Conservation (phyloP, 164 flowering plant genomes). For the Cinnamomum micranthum region DNA sequence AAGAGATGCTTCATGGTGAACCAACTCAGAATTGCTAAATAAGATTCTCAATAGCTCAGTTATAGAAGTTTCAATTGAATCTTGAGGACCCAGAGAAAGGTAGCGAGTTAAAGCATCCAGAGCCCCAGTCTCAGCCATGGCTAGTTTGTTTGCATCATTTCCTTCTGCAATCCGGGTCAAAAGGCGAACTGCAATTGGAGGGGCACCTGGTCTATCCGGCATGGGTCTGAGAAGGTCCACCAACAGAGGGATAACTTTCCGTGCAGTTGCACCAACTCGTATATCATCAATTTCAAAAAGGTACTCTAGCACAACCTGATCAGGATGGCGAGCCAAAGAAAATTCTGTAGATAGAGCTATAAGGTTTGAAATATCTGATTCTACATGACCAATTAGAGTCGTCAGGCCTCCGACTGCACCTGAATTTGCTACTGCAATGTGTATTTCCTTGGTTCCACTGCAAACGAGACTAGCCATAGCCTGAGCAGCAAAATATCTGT, state of each 20-base stretch:
- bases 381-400: constrained; percentile 56
- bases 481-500: constrained; percentile 74
- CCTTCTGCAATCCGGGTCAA: constrained; percentile 69
- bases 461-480: constrained; percentile 78
- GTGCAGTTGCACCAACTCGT: constrained; percentile 61
- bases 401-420: constrained; percentile 73
- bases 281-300: constrained; percentile 81
- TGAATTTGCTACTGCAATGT: constrained; percentile 66
- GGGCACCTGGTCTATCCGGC: constrained; percentile 84
- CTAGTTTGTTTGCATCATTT: constrained; percentile 65
- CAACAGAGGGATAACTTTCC: constrained; percentile 68
- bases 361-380: constrained; percentile 64
- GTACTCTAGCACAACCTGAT: constrained; percentile 58
- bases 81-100: constrained; percentile 82
- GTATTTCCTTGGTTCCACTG: constrained; percentile 51
- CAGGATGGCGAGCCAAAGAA: constrained; percentile 56
- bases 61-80: constrained; percentile 60
- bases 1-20: constrained; percentile 57
- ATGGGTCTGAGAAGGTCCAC: constrained; percentile 87
- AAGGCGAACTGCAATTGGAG: constrained; percentile 60
- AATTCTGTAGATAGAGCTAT: constrained; percentile 71
- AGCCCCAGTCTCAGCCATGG: constrained; percentile 92
- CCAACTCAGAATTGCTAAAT: constrained; percentile 59
- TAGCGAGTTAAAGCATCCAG: constrained; percentile 76
- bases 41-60: constrained; percentile 63